A percentile compares a stretch with the other conserved stretches of the same genome.
These are phyloP conservation scores for Przewalskia tangutica DNA, from an alignment of 257 asterid genomes.

Conservation along the genomic window DNA sequence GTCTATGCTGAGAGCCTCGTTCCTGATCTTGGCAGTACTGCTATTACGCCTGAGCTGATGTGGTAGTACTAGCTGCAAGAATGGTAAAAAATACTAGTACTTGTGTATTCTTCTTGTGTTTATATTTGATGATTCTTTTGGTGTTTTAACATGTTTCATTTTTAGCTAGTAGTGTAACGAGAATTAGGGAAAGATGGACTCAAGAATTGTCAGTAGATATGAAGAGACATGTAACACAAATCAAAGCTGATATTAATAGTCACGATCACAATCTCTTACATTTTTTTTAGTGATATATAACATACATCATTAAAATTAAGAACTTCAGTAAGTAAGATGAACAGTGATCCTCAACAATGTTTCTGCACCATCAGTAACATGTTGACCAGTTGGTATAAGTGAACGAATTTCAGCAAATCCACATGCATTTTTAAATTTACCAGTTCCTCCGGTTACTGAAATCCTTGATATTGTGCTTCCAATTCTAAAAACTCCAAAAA, in stretches of 20 bases:
- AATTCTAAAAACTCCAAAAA: slow-evolving; percentile 38
- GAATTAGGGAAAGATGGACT: no score
- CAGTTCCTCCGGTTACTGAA: slow-evolving; percentile 41
- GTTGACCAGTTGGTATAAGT: slow-evolving; percentile 42
- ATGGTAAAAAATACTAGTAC: neutral
- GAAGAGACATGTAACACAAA: neutral
- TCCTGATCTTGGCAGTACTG: slow-evolving; percentile 8
- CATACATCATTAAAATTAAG: neutral
- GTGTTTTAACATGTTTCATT: neutral
- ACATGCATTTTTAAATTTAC: slow-evolving; percentile 42
- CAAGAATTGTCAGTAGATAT: no score
- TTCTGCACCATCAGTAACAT: slow-evolving; percentile 38
- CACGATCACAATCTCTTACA: neutral
- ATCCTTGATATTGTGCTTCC: slow-evolving; percentile 40
- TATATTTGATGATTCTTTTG: neutral
- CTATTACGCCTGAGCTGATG: neutral
- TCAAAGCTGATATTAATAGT: neutral
- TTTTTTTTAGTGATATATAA: neutral
- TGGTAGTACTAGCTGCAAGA: neutral
- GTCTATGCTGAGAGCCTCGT: slow-evolving; percentile 37
- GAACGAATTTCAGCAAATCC: slow-evolving; percentile 40
- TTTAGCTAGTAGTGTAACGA: no score
- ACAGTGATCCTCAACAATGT: slow-evolving; percentile 32
- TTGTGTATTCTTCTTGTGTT: neutral
- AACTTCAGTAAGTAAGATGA: slow-evolving; percentile 28